phyloP scores from a whole-genome alignment of 2,329 filamentous ascomycete genomes.

The Venturia nashicola region DNA sequence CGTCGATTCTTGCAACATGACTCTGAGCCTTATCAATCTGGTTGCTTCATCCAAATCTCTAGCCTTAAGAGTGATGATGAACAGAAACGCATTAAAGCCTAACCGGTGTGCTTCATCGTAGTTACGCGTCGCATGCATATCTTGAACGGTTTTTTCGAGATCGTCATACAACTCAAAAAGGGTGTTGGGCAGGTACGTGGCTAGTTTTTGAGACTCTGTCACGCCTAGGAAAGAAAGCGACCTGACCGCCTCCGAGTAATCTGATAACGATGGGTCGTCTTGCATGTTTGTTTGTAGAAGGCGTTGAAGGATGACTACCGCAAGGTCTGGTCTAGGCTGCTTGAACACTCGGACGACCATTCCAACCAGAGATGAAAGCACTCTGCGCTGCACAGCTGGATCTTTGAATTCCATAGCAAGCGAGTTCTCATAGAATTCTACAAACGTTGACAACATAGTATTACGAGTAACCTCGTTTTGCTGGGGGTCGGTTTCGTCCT shows the following conservation, averaged over 20 bases:
- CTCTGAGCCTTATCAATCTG: slow-evolving; percentile 58
- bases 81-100: slow-evolving; percentile 54
- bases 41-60: slow-evolving; percentile 58
- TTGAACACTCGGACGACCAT: slow-evolving; percentile 4
- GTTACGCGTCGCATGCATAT: neutral
- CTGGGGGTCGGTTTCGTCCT: slow-evolving; percentile 42
- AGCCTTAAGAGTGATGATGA: slow-evolving; percentile 86
- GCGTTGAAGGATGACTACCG: slow-evolving; percentile 3
- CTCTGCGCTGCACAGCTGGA: slow-evolving; percentile 32
- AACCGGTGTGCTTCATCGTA: slow-evolving; percentile 60
- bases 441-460: slow-evolving; percentile 50
- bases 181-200: slow-evolving; percentile 82
- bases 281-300: neutral
- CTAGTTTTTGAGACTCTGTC: slow-evolving; percentile 77
- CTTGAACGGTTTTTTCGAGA: slow-evolving; percentile 66
- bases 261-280: slow-evolving; percentile 55
- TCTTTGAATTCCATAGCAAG: slow-evolving; percentile 64
- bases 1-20: slow-evolving; percentile 74
- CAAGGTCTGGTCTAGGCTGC: slow-evolving; percentile 7
- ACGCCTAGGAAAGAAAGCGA: slow-evolving; percentile 77
- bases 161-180: slow-evolving; percentile 68
- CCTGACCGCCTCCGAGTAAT: slow-evolving; percentile 80
- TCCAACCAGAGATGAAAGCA: slow-evolving; percentile 1
- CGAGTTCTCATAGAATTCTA: slow-evolving; percentile 62
- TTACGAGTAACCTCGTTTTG: slow-evolving; percentile 44